Evolutionary conservation across 2,329 filamentous ascomycete genomes (phyloP), one percentile per base, ranked within the genome.

Genomic region (Microascus cirrosus): DNA sequence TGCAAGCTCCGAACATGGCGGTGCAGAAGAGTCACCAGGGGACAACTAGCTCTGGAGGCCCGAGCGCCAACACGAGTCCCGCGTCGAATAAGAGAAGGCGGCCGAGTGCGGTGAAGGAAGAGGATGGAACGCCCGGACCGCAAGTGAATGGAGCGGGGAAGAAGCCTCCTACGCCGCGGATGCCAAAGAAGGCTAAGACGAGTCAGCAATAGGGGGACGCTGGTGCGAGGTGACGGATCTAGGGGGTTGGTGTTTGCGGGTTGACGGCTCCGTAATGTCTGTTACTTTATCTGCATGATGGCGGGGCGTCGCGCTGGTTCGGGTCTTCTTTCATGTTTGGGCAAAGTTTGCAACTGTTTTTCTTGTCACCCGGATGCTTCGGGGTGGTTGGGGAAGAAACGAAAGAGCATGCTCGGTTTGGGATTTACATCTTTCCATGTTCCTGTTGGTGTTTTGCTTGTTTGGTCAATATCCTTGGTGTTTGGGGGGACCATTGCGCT

Each of bases 1-100:
- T 85, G 77, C 81, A 84, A 67, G 81, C 83, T 56, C 83, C 83
- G 24, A 76, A 76, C 61, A 87, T 87, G 84, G 81, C 84, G 67
- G 73, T 83, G 60, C 83, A 87, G 67, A 81, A 82, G 62, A 86
- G 83, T 66, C 84, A 86, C 67, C 84, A 87, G 66, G 84, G 84
- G 45, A 48, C 42, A 12, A 85, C 83, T 35, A 82, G 74, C 67
- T 86, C 83, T 11, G 83, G 81, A 66, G 84, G 82, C 1, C 82
- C 83, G 7, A 86, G 83, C 65, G 83, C 84, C 59, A 87, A 86
- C 70, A 87, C 84, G 5, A 84, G 81, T 35, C 82, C 82, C 45
- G 77, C 79, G 25, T 81, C 78, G 36, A 83, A 82, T 62, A 84
- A 84, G 69, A 73, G 81, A 57, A 71, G 81, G 63, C 74, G 81